phyloP scores from a whole-genome alignment of 1,284 basidiomycete genomes.

The Apiotrichum montevideense region DNA sequence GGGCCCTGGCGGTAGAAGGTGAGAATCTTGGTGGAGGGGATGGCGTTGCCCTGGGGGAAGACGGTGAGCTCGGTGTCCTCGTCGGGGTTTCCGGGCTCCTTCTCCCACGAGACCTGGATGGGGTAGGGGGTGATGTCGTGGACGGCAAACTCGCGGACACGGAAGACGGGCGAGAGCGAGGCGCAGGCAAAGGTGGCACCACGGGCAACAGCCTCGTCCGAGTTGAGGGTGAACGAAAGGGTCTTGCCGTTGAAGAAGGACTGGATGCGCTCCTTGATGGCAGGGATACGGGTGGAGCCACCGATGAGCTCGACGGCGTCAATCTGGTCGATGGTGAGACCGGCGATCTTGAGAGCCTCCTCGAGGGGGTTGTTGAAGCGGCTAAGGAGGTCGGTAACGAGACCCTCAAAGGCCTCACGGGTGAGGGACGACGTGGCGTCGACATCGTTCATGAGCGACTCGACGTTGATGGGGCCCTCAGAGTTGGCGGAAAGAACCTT shows the following conservation, averaged over 20 bases:
- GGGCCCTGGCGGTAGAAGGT: conserved; percentile 84
- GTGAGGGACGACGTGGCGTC: conserved; percentile 59
- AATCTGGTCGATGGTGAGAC: conserved; percentile 57
- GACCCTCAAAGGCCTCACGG: conserved; percentile 58
- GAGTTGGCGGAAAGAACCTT: conserved; percentile 74
- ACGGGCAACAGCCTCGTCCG: conserved; percentile 88
- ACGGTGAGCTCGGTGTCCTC: conserved; percentile 84
- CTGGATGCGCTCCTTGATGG: conserved; percentile 61
- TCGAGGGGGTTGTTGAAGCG: conserved; percentile 56
- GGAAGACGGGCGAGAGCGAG: conserved; percentile 90
- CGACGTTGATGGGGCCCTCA: conserved; percentile 80
- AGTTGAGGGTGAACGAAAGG: conserved; percentile 83
- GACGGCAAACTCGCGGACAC: conserved; percentile 83
- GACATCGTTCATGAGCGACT: conserved; percentile 87
- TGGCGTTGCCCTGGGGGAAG: conserved; percentile 71
- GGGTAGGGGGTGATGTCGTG: conserved; percentile 77
- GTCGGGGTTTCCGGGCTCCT: conserved; percentile 64
- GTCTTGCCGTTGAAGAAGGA: conserved; percentile 60
- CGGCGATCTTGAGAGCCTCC: conserved; percentile 56
- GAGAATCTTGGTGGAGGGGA: conserved; percentile 88
- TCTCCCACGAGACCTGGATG: conserved; percentile 80
- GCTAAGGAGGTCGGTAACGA: conserved; percentile 53
- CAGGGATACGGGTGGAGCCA: conserved; percentile 62
- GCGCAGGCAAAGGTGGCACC: conserved; percentile 92
- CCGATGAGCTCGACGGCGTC: conserved; percentile 64